These are phyloP conservation scores for Nidularia pulvinata DNA, from an alignment of 768 basidiomycete genomes.

Conservation along the genomic window DNA sequence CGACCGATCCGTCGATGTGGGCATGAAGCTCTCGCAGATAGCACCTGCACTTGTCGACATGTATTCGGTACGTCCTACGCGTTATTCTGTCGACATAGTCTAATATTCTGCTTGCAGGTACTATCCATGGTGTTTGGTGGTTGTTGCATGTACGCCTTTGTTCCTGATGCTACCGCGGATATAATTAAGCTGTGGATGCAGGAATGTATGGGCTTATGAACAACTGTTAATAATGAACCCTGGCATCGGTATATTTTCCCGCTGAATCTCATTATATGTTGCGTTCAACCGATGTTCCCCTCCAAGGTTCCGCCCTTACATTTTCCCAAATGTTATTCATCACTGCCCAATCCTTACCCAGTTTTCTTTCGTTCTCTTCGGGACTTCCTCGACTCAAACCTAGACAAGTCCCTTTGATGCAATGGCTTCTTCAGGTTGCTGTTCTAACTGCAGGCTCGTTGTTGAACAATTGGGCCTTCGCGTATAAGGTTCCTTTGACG, in stretches of 20 bases:
- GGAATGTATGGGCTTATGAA: slow-evolving; percentile 82
- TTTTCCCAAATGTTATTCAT: slow-evolving; percentile 87
- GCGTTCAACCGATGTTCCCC: too few relatives aligned
- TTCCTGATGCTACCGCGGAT: background rate
- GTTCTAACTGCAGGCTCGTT: slow-evolving; percentile 67
- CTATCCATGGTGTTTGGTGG: slow-evolving; percentile 76
- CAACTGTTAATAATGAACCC: slow-evolving; percentile 70
- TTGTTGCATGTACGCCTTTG: slow-evolving; percentile 71
- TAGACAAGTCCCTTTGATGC: slow-evolving; percentile 62
- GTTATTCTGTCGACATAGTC: background rate
- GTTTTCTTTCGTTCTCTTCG: slow-evolving; percentile 47
- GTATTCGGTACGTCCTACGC: slow-evolving; percentile 20
- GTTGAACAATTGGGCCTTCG: slow-evolving; percentile 83
- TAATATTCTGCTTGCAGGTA: slow-evolving; percentile 19
- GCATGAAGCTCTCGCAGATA: slow-evolving; percentile 7
- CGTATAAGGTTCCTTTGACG: slow-evolving; percentile 73
- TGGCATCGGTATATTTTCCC: slow-evolving; percentile 54
- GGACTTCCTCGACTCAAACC: slow-evolving; percentile 57
- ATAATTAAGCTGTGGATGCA: slow-evolving; percentile 15
- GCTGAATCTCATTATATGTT: too few relatives aligned
- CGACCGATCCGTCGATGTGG: background rate
- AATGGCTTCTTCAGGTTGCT: slow-evolving; percentile 74
- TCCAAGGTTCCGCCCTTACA: slow-evolving; percentile 74
- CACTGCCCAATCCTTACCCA: slow-evolving; percentile 62
- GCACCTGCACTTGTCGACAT: slow-evolving; percentile 36